phyloP scores from a whole-genome alignment of 2,329 filamentous ascomycete genomes.

The Venturiaceae sp. region DNA sequence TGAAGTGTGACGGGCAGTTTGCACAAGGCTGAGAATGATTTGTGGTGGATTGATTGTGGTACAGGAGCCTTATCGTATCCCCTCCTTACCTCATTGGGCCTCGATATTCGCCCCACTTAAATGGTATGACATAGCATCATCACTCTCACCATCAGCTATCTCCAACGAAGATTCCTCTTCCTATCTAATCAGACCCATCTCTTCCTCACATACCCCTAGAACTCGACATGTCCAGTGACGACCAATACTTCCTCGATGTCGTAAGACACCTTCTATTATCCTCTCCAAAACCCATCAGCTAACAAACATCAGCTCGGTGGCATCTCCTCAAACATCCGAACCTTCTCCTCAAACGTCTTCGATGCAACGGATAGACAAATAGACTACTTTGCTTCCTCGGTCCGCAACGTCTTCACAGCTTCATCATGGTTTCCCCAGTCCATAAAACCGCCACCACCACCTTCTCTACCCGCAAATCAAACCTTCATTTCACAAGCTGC shows the following conservation, averaged over 20 bases:
- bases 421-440: constrained; percentile 64
- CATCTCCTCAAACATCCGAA: constrained; percentile 55
- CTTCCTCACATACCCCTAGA: not conserved
- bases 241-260: constrained; percentile 68
- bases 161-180: no score
- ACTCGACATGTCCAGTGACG: constrained; percentile 60
- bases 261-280: constrained; percentile 38
- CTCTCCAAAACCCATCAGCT: constrained; percentile 8
- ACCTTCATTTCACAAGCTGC: constrained; percentile 49
- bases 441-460: constrained; percentile 45
- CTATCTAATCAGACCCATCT: not conserved
- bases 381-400: constrained; percentile 59
- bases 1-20: no score
- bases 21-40: no score
- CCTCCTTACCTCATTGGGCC: not conserved
- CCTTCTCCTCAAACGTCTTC: constrained; percentile 63
- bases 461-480: constrained; percentile 23
- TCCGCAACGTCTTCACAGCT: constrained; percentile 60
- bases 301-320: constrained; percentile 38
- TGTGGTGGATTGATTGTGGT: no score
- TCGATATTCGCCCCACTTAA: not conserved
- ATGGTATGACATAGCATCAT: not conserved
- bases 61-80: no score
- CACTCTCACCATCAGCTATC: not conserved
- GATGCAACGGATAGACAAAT: constrained; percentile 74